Evolutionary conservation across 2,329 filamentous ascomycete species (phyloP).

Genomic region (Calonectria hongkongensis): DNA sequence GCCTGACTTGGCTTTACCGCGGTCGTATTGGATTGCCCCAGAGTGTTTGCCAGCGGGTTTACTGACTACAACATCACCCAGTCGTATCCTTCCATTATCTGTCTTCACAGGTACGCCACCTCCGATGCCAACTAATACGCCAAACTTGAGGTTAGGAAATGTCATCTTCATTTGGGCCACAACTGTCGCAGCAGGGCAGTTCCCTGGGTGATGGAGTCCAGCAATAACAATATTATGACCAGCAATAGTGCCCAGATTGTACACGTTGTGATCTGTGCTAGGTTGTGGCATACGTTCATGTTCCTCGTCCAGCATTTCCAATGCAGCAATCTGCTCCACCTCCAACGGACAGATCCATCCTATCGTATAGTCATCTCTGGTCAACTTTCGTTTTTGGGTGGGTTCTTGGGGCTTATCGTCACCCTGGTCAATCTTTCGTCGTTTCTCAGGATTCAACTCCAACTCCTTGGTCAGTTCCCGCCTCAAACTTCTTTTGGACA

Average conservation of each 20-base stretch:
- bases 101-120: conserved; percentile 47
- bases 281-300: conserved; percentile 41
- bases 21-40: conserved; percentile 49
- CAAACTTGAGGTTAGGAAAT: conserved; percentile 56
- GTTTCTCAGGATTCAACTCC: no score
- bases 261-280: conserved; percentile 45
- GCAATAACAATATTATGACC: conserved; percentile 59
- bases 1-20: conserved; percentile 42
- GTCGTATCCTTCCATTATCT: conserved; percentile 47
- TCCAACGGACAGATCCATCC: conserved; percentile 56
- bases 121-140: conserved; percentile 52
- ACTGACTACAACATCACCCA: conserved; percentile 52
- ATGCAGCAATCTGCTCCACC: conserved; percentile 53
- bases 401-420: no score
- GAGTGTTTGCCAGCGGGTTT: conserved; percentile 40
- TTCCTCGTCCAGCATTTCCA: conserved; percentile 53
- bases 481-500: no score
- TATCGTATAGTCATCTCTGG: conserved; percentile 17
- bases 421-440: no score
- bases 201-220: conserved; percentile 56
- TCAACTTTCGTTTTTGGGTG: no score
- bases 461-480: no score
- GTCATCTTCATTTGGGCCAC: conserved; percentile 57
- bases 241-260: conserved; percentile 55
- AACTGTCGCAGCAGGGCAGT: conserved; percentile 56